Percentiles rank a stretch among this genome's conserved stretches.
Conservation (phyloP, 2,329 filamentous ascomycete species). For the Arachnomyces sp. region DNA sequence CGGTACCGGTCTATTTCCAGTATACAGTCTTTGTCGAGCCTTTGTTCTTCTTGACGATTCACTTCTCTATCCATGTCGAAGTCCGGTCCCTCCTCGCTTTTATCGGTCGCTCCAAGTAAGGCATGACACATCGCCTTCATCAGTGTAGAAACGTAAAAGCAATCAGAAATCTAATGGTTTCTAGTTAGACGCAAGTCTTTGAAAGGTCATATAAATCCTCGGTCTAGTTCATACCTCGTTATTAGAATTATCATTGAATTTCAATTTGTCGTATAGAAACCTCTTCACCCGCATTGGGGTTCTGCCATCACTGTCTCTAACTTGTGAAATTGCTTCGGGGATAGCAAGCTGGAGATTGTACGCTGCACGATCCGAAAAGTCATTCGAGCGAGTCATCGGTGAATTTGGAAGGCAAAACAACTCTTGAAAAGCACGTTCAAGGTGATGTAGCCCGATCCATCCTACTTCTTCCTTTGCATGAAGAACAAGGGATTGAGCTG, state of each 20-base stretch:
- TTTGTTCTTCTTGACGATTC: conserved; percentile 45
- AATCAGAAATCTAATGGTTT: conserved; percentile 70
- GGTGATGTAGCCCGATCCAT: conserved; percentile 74
- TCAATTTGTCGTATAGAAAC: conserved; percentile 81
- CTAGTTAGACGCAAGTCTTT: neutral
- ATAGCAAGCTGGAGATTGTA: conserved; percentile 83
- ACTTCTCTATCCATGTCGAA: conserved; percentile 41
- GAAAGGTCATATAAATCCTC: neutral
- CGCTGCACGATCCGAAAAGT: conserved; percentile 78
- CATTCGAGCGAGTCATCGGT: conserved; percentile 75
- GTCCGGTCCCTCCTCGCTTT: conserved; percentile 35
- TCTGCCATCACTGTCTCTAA: conserved; percentile 66
- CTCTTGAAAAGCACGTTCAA: conserved; percentile 77
- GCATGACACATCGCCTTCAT: conserved; percentile 57
- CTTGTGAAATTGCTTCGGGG: conserved; percentile 67
- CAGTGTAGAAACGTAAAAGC: conserved; percentile 76
- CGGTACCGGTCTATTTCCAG: conserved; percentile 57
- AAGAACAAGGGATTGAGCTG: conserved; percentile 67
- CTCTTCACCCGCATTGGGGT: conserved; percentile 71
- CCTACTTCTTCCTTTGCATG: conserved; percentile 65
- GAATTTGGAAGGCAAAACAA: conserved; percentile 78
- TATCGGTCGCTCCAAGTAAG: conserved; percentile 38
- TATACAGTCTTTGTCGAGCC: conserved; percentile 50
- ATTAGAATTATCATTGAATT: conserved; percentile 88
- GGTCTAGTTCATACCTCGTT: conserved; percentile 50